Percentiles rank a stretch among this genome's conserved stretches.
These are phyloP conservation scores for Zoysia matrella DNA, from an alignment of 202 grass and related monocot genomes.

Conservation along the genomic window DNA sequence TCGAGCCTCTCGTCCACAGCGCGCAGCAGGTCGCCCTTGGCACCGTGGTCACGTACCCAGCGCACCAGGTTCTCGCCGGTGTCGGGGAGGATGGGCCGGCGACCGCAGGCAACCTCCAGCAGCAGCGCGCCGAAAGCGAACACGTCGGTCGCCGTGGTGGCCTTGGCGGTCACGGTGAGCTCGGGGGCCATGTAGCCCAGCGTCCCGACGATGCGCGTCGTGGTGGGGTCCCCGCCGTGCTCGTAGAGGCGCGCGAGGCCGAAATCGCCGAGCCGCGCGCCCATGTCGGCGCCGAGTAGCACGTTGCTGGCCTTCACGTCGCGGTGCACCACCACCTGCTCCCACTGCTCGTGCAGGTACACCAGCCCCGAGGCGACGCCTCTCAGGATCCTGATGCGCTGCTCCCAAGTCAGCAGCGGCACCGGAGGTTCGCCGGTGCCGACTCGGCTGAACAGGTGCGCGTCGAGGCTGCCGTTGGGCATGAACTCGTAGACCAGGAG, in stretches of 20 bases:
- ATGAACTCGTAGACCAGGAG: constrained; percentile 85
- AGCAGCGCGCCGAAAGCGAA: constrained; percentile 10
- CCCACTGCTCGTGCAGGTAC: constrained; percentile 79
- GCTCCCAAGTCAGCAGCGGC: constrained; percentile 45
- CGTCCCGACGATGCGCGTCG: constrained; percentile 22
- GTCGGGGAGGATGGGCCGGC: background rate
- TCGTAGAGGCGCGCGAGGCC: constrained; percentile 64
- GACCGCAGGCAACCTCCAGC: constrained; percentile 5
- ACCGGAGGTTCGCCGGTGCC: background rate
- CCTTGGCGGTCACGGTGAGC: background rate
- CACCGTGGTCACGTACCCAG: background rate
- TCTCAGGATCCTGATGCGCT: constrained; percentile 57
- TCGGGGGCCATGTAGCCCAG: constrained; percentile 21
- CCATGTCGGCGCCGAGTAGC: constrained; percentile 54
- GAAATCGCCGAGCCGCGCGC: constrained; percentile 59
- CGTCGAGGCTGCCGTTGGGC: constrained; percentile 76
- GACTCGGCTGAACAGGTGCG: constrained; percentile 35
- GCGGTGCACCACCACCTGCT: constrained; percentile 70
- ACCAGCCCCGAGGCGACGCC: constrained; percentile 56
- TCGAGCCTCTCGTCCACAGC: constrained; percentile 1
- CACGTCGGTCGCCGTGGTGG: constrained; percentile 4
- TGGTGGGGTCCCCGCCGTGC: constrained; percentile 43
- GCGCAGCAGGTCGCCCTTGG: constrained; percentile 10
- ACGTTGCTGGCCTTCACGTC: constrained; percentile 63
- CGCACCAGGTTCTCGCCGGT: background rate